Evolutionary conservation across 176 grass and related monocot species (phyloP).

Genomic region (Oropetium thomaeum): DNA sequence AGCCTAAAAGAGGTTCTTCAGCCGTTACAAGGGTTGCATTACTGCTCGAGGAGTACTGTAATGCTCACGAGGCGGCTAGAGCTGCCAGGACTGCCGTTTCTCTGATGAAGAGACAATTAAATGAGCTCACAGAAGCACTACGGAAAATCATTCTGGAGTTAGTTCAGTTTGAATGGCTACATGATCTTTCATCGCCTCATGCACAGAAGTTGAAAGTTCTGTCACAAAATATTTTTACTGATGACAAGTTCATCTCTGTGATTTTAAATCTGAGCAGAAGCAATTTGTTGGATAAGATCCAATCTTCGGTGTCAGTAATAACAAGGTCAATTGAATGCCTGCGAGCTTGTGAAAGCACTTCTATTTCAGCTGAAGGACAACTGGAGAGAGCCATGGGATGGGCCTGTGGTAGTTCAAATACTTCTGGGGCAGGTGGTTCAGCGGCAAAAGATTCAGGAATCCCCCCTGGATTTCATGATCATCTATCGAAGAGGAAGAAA

Average conservation of each 20-base stretch:
- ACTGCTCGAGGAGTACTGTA: conserved; percentile 95
- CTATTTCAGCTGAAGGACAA: conserved; percentile 76
- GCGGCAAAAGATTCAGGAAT: conserved; percentile 66
- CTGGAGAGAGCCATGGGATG: conserved; percentile 97
- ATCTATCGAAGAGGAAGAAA: conserved; percentile 74
- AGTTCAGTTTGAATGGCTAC: conserved; percentile 82
- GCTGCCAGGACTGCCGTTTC: conserved; percentile 71
- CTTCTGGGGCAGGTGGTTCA: conserved; percentile 42
- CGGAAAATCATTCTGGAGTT: conserved; percentile 71
- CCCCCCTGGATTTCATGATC: conserved; percentile 72
- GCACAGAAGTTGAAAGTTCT: conserved; percentile 54
- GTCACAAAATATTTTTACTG: conserved; percentile 74
- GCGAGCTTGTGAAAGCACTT: conserved; percentile 80
- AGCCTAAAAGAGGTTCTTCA: conserved; percentile 47
- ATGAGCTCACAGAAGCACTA: conserved; percentile 76
- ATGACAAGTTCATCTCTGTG: conserved; percentile 65
- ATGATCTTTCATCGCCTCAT: conserved; percentile 74
- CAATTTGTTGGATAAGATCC: conserved; percentile 83
- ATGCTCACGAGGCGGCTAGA: conserved; percentile 78
- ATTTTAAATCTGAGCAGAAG: conserved; percentile 68
- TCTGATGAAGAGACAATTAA: conserved; percentile 78
- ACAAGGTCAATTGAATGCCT: conserved; percentile 78
- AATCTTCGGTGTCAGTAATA: conserved; percentile 77
- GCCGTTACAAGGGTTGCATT: conserved; percentile 56
- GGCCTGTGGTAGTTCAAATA: conserved; percentile 80